Conservation (phyloP, 2,329 filamentous ascomycete species). For the Scedosporium apiospermum region DNA sequence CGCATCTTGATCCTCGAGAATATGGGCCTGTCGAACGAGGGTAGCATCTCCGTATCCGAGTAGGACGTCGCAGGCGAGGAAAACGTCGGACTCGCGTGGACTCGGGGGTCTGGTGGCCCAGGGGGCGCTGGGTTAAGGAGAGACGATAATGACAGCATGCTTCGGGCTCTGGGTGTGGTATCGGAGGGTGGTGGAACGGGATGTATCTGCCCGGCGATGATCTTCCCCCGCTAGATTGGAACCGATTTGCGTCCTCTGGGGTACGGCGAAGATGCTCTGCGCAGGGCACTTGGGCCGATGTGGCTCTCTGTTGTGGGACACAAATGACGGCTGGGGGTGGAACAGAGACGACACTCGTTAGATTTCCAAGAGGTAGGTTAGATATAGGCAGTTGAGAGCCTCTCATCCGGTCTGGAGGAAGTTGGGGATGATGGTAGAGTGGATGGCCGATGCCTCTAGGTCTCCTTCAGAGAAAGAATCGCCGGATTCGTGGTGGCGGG, state of each 20-base stretch:
- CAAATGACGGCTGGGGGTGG: not conserved
- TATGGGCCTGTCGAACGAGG: constrained; percentile 15
- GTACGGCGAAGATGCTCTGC: not conserved
- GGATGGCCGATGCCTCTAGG: no score
- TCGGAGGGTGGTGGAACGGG: not conserved
- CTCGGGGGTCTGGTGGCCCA: constrained; percentile 29
- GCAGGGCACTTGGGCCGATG: not conserved
- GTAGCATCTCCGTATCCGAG: constrained; percentile 13
- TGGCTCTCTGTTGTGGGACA: not conserved
- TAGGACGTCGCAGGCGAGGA: constrained; percentile 24
- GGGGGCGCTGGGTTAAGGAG: constrained; percentile 54
- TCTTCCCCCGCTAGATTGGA: no score
- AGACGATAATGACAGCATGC: constrained; percentile 56
- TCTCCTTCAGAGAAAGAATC: not conserved
- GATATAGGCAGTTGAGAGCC: not conserved
- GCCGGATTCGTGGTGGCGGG: no score
- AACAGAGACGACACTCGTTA: not conserved
- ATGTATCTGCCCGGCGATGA: not conserved
- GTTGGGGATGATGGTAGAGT: not conserved
- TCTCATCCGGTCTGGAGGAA: not conserved
- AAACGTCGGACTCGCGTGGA: constrained; percentile 30
- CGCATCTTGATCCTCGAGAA: constrained; percentile 48
- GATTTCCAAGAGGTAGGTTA: not conserved
- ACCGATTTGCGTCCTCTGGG: not conserved
- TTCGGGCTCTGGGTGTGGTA: constrained; percentile 11